These are phyloP conservation scores for Petunia secreta DNA, from an alignment of 257 asterid genomes.

Conservation along the genomic window DNA sequence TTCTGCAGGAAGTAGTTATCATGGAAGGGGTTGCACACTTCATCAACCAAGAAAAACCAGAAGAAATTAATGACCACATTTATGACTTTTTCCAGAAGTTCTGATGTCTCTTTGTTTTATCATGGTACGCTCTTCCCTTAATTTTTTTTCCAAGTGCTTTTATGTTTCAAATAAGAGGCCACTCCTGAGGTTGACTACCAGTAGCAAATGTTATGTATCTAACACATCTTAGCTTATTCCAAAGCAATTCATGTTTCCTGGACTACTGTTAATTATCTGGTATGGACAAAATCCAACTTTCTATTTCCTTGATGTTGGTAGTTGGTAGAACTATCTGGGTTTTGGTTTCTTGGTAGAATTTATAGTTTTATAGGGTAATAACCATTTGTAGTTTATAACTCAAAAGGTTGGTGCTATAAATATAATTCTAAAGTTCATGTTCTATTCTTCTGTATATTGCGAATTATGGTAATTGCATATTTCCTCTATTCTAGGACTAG, in stretches of 20 bases:
- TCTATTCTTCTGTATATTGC: no score
- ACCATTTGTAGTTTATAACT: no score
- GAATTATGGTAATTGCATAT: no score
- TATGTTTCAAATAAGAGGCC: not conserved
- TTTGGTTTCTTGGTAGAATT: no score
- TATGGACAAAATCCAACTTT: not conserved
- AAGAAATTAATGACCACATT: conserved; percentile 37
- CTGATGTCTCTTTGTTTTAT: conserved; percentile 7
- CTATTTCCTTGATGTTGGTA: no score
- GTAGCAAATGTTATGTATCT: not conserved
- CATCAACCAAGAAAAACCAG: conserved; percentile 47
- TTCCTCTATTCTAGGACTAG: no score
- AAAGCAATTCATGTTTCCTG: not conserved
- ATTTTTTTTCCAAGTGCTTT: not conserved
- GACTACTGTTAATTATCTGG: not conserved
- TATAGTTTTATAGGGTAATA: no score
- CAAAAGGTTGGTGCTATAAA: no score
- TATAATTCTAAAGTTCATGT: no score
- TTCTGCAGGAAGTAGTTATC: conserved; percentile 42
- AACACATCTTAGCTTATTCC: not conserved
- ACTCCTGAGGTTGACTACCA: not conserved
- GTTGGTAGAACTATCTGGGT: no score
- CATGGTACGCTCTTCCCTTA: not conserved
- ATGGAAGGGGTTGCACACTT: conserved; percentile 48
- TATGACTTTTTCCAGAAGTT: conserved; percentile 40